These are phyloP conservation scores for Paramecium octaurelia DNA, from an alignment of 73 alveolate species.

Conservation along the genomic window DNA sequence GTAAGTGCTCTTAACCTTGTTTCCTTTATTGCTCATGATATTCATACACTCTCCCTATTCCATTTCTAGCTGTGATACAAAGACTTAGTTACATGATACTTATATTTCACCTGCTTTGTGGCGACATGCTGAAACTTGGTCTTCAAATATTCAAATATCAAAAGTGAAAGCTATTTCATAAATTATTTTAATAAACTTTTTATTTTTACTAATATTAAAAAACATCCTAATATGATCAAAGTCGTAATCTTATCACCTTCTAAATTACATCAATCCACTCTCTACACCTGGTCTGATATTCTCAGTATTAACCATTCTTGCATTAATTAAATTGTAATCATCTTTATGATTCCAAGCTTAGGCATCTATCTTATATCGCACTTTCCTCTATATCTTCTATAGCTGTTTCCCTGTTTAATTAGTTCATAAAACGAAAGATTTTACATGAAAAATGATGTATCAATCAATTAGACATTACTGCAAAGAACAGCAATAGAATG, in stretches of 20 bases:
- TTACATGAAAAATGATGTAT: too few species aligned
- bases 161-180: not conserved
- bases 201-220: not conserved
- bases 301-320: not conserved
- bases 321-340: too few species aligned
- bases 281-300: not conserved
- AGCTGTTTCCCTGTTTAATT: too few species aligned
- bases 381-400: too few species aligned
- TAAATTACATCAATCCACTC: not conserved
- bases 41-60: conserved; percentile 6
- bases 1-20: not conserved
- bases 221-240: not conserved
- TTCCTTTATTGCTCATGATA: not conserved
- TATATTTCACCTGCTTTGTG: not conserved
- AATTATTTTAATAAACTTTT: not conserved
- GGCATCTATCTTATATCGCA: too few species aligned
- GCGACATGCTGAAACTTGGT: not conserved
- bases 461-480: too few species aligned
- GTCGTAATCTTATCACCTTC: not conserved
- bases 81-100: not conserved
- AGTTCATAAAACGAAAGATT: too few species aligned
- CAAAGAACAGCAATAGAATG: too few species aligned
- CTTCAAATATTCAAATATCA: conserved; percentile 6
- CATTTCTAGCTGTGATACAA: conserved; percentile 5
- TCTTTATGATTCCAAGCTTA: too few species aligned